Evolutionary conservation across 768 basidiomycete species (phyloP), one percentile per base, ranked within the genome.

Genomic region (Piloderma croceum): DNA sequence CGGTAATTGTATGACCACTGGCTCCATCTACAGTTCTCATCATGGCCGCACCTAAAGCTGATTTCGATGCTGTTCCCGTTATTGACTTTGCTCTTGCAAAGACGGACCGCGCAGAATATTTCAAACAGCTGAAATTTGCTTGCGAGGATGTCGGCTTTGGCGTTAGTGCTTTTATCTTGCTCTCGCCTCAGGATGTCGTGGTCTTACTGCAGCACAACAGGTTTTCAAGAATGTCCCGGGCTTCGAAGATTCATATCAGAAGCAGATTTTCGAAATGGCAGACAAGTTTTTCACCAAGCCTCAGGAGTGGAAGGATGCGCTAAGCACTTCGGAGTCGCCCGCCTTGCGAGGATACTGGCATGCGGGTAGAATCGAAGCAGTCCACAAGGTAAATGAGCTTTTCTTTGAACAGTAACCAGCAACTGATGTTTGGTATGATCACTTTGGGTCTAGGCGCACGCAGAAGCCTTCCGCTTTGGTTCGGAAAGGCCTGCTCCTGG

Each of bases 121-220:
- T 51, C 29, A 32, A 24, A 3, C 54, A 56, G 32, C 52, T 56
- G 9, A 44, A 49, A 6, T 59, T 50, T 46, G 56, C 59, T 13
- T 33, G 58, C 34, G 57, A 60, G 39, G 57, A 60, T 34, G 59
- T 60, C 10, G 59, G 59, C 17, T 60, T 60, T 23, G 49, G 45
- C 7, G n/a, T n/a, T n/a, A n/a, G n/a, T n/a, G n/a, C n/a, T n/a
- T n/a, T n/a, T n/a, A n/a, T n/a, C n/a, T n/a, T n/a, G n/a, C n/a
- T n/a, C n/a, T n/a, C n/a, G n/a, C n/a, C n/a, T n/a, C n/a, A n/a
- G n/a, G n/a, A n/a, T n/a, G n/a, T n/a, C n/a, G n/a, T n/a, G n/a
- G n/a, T n/a, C n/a, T n/a, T n/a, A n/a, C n/a, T n/a, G n/a, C n/a
- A n/a, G n/a, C n/a, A n/a, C n/a, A n/a, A n/a, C n/a, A n/a, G n/a